Percentiles rank a stretch among this genome's conserved stretches.
These are phyloP conservation scores for Paramarasmius palmivorus DNA, from an alignment of 1,284 basidiomycete genomes.

Conservation along the genomic window DNA sequence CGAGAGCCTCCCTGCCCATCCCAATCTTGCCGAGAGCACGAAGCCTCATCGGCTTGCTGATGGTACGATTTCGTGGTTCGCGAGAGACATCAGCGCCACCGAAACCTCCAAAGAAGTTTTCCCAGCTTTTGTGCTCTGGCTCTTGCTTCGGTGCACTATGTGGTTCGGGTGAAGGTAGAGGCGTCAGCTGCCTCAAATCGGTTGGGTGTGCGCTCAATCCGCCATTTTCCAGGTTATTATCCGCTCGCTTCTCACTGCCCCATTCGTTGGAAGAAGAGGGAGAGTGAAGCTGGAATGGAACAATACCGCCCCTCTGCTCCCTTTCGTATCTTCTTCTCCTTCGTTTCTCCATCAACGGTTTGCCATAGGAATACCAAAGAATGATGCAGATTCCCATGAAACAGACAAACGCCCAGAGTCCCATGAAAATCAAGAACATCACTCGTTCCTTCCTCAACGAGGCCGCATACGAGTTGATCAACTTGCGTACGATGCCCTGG, in stretches of 20 bases:
- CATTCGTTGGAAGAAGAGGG: constrained; percentile 20
- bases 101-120: constrained; percentile 42
- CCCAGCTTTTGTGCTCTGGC: constrained; percentile 42
- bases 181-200: not conserved
- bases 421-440: constrained; percentile 83
- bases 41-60: constrained; percentile 42
- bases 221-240: constrained; percentile 27
- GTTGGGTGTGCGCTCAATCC: not conserved
- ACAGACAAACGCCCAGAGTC: constrained; percentile 76
- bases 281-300: constrained; percentile 37
- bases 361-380: constrained; percentile 66
- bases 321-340: constrained; percentile 50
- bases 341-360: constrained; percentile 43
- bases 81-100: constrained; percentile 25
- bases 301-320: constrained; percentile 49
- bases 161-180: not conserved
- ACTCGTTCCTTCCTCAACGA: constrained; percentile 78
- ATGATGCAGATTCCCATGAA: constrained; percentile 69
- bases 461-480: constrained; percentile 73
- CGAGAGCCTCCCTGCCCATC: constrained; percentile 29
- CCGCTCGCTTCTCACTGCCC: constrained; percentile 28
- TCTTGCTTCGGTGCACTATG: not conserved
- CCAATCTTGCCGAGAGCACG: constrained; percentile 42
- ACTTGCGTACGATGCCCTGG: constrained; percentile 72
- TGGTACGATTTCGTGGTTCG: constrained; percentile 20